phyloP scores from a whole-genome alignment of 2,329 filamentous ascomycete species.

The Coleophoma crateriformis region DNA sequence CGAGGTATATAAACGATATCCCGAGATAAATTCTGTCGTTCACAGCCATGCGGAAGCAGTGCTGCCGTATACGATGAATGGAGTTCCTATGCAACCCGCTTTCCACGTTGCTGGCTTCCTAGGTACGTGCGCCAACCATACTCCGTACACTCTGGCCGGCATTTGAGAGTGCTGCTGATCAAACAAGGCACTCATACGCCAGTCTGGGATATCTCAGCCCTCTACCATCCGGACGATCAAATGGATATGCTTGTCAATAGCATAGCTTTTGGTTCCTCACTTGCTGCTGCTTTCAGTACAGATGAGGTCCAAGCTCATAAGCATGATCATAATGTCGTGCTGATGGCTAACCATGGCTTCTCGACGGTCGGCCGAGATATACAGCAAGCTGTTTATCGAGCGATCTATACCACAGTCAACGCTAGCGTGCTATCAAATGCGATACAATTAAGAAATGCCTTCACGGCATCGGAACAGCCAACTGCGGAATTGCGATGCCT shows the following conservation, averaged over 20 bases:
- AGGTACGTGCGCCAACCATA: conserved; percentile 14
- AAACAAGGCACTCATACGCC: conserved; percentile 18
- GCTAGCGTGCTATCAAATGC: conserved; percentile 35
- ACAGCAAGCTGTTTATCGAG: conserved; percentile 33
- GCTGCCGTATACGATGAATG: conserved; percentile 34
- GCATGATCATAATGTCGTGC: conserved; percentile 28
- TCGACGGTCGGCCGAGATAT: conserved; percentile 31
- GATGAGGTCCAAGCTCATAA: conserved; percentile 1
- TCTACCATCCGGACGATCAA: conserved; percentile 20
- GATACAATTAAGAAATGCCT: conserved; percentile 17
- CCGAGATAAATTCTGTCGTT: conserved; percentile 32
- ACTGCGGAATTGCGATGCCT: conserved; percentile 10
- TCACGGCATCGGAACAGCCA: neutral
- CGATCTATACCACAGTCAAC: conserved; percentile 38
- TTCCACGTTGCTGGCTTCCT: conserved; percentile 40
- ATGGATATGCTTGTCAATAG: conserved; percentile 33
- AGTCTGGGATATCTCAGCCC: conserved; percentile 26
- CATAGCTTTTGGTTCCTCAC: conserved; percentile 25
- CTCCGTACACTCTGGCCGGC: too few species aligned
- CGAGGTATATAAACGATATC: conserved; percentile 37
- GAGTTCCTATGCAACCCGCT: conserved; percentile 32
- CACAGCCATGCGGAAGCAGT: conserved; percentile 39
- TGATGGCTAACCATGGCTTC: conserved; percentile 41
- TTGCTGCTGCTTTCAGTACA: conserved; percentile 28
- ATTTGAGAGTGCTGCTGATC: too few species aligned